These are phyloP conservation scores for Coniosporium tulheliwenetii DNA, from an alignment of 2,329 filamentous ascomycete species.

Conservation along the genomic window DNA sequence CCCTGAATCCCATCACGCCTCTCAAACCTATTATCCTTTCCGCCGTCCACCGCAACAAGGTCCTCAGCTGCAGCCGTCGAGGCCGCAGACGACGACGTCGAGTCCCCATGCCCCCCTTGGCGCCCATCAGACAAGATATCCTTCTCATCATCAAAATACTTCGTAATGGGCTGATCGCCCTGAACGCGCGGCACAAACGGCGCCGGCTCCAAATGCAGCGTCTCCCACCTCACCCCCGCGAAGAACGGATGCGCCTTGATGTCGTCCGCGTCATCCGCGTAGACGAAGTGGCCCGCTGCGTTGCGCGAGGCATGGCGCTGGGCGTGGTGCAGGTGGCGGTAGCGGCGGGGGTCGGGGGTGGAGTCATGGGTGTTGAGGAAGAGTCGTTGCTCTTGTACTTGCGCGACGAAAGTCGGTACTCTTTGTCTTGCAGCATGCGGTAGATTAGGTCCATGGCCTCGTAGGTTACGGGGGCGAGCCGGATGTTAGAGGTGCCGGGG, in stretches of 20 bases:
- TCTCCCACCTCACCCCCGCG: constrained; percentile 60
- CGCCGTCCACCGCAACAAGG: constrained; percentile 2
- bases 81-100: too few relatives aligned
- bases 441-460: constrained; percentile 66
- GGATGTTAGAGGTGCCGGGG: constrained; percentile 29
- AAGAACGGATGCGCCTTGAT: constrained; percentile 89
- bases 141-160: constrained; percentile 79
- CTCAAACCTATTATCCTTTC: background rate
- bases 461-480: constrained; percentile 40
- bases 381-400: constrained; percentile 56
- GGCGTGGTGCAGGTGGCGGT: constrained; percentile 60
- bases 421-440: constrained; percentile 55
- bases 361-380: constrained; percentile 7
- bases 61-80: too few relatives aligned
- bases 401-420: constrained; percentile 59
- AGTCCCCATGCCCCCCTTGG: too few relatives aligned
- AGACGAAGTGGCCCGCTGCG: constrained; percentile 50
- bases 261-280: constrained; percentile 69
- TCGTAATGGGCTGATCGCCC: constrained; percentile 40
- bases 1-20: constrained; percentile 2
- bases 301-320: constrained; percentile 7
- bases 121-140: constrained; percentile 34
- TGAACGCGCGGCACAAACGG: constrained; percentile 65
- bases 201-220: constrained; percentile 52
- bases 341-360: constrained; percentile 26